Evolutionary conservation across 2,329 filamentous ascomycete species (phyloP).

Genomic region (Xylaria sp.): DNA sequence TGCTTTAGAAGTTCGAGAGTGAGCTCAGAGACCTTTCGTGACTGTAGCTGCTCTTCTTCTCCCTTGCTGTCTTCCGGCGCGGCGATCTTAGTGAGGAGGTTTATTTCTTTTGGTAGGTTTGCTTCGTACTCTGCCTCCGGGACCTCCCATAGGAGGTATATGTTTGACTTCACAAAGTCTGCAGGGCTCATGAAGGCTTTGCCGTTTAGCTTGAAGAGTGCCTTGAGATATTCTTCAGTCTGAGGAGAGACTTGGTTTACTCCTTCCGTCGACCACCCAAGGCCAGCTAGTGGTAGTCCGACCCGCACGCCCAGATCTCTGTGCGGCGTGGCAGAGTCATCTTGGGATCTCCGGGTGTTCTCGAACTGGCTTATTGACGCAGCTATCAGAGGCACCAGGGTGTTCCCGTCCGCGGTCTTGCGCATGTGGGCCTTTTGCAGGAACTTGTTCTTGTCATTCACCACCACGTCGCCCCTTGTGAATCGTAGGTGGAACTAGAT

Average conservation of each 20-base stretch:
- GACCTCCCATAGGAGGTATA: conserved; percentile 38
- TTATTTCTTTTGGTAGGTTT: conserved; percentile 13
- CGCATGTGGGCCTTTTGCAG: conserved; percentile 60
- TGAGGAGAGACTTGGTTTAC: too few relatives aligned
- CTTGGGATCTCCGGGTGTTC: conserved; percentile 5
- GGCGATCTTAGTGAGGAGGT: conserved; percentile 5
- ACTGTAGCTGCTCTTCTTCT: conserved; percentile 8
- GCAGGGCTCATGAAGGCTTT: conserved; percentile 18
- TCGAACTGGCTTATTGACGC: conserved; percentile 16
- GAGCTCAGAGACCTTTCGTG: conserved; percentile 25
- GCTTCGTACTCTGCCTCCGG: conserved; percentile 23
- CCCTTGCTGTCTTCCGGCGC: neutral
- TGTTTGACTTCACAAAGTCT: conserved; percentile 30
- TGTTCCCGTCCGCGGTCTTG: conserved; percentile 9
- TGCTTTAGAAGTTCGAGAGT: conserved; percentile 21
- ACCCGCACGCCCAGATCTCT: conserved; percentile 19
- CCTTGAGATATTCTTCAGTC: conserved; percentile 28
- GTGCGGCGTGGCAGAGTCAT: neutral
- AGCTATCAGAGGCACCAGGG: conserved; percentile 21
- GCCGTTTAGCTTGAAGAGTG: conserved; percentile 31
- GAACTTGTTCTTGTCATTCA: conserved; percentile 80
- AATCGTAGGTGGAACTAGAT: conserved; percentile 80
- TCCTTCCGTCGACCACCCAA: neutral
- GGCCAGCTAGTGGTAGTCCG: conserved; percentile 18
- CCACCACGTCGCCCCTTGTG: conserved; percentile 86